Evolutionary conservation across 768 basidiomycete genomes (phyloP), one percentile per base, ranked within the genome.

Genomic region (Ephemerocybe angulata): DNA sequence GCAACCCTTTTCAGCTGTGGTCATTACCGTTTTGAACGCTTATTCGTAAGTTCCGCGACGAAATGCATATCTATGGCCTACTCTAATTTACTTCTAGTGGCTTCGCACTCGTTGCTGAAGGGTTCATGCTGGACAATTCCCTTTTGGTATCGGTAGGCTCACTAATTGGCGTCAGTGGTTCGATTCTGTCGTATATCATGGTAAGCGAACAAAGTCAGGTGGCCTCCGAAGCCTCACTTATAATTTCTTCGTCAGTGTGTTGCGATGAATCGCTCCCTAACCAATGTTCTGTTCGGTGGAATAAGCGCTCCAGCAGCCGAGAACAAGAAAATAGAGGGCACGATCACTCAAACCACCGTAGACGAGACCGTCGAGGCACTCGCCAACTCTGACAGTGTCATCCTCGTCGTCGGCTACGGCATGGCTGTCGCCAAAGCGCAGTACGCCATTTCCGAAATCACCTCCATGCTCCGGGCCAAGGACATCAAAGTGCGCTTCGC

Each of bases 351-450:
- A 64, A 88, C 90, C 2, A 84, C 73, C 7, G 81, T 88, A 0
- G 92, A 93, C 25, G 92, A 94, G 53, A 85, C 88, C 1, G 87
- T 87, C 0, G 92, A 94, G 35, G 82, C 84, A 3, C 74, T 94
- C 50, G 67, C 79, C 25, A 90, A 91, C 60, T 83, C 92, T 0
- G 90, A 93, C 56, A 93, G 75, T 63, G 90, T 94, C 22, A 92
- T 93, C 53, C 69, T 94, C 67, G 85, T 88, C 31, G 87, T 91
- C 15, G 88, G 89, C 13, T 93, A 94, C 64, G 92, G 92, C 33
- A 92, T 94, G 90, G 92, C 92, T 27, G 91, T 93, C 1, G 91
- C 92, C 21, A 93, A 91, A 66, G 92, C 92, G 4, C 92, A 94
- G 62, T 90, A 88, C 65, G 83, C 85, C 13, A 81, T 83, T 51